Conservation (phyloP, 148 eudicot genomes). For the Rheum nobile region DNA sequence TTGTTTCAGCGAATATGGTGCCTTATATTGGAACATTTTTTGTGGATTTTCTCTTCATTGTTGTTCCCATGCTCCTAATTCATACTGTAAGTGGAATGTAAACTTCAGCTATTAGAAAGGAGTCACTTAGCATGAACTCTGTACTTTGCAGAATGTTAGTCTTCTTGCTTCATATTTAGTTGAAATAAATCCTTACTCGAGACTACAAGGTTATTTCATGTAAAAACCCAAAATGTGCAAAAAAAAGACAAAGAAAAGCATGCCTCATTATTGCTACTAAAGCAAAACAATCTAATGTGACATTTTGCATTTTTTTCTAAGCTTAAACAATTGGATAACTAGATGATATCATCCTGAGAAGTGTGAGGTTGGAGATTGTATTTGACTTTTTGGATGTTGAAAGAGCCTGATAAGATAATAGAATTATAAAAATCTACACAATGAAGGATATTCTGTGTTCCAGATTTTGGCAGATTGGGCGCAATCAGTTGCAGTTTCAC, state of each 20-base stretch:
- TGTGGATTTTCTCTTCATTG: constrained; percentile 53
- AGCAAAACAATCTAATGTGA: neutral
- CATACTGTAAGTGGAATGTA: constrained; percentile 53
- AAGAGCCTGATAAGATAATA: neutral
- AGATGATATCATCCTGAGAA: neutral
- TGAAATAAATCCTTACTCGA: neutral
- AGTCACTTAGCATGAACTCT: neutral
- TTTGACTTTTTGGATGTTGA: neutral
- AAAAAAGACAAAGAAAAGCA: neutral
- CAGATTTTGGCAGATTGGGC: constrained; percentile 79
- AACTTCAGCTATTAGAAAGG: neutral
- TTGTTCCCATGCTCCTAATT: constrained; percentile 51
- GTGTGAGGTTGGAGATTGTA: neutral
- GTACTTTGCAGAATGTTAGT: neutral
- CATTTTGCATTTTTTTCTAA: neutral
- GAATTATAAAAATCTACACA: neutral
- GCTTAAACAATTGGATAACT: neutral
- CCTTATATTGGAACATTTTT: constrained; percentile 29
- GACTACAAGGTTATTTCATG: neutral
- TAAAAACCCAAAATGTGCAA: neutral
- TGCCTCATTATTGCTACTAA: neutral
- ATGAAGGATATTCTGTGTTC: constrained; percentile 7
- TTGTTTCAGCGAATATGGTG: constrained; percentile 22
- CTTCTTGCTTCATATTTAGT: no score
- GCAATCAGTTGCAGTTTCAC: constrained; percentile 22